Percentiles rank a stretch among this genome's conserved stretches.
phyloP scores from a whole-genome alignment of 345 rosid species.

The Hibiscus trionum region DNA sequence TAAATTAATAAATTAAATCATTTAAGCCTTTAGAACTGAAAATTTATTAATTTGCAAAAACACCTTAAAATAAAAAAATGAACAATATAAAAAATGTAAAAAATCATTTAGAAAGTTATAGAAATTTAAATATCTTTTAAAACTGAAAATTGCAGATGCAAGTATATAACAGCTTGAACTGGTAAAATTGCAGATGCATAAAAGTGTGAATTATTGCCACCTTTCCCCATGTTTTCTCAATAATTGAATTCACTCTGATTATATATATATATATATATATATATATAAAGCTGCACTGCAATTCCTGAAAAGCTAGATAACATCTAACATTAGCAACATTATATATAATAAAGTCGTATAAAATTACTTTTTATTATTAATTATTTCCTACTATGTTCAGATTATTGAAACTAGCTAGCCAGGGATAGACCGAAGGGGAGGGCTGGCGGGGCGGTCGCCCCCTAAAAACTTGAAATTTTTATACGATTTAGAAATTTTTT shows the following conservation, averaged over 20 bases:
- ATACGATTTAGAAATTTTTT: too few relatives aligned
- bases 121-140: too few relatives aligned
- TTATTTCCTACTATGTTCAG: background rate
- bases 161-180: background rate
- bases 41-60: too few relatives aligned
- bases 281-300: background rate
- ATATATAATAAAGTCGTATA: background rate
- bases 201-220: background rate
- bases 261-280: background rate
- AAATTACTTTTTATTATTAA: background rate
- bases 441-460: too few relatives aligned
- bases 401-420: background rate
- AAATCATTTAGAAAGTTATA: background rate
- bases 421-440: background rate
- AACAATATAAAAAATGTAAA: background rate
- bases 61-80: too few relatives aligned
- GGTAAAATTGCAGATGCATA: background rate
- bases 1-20: too few relatives aligned
- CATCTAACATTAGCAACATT: constrained; percentile 15
- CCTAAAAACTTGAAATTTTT: too few relatives aligned
- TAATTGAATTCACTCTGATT: constrained; percentile 6
- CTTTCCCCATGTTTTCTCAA: constrained; percentile 2
- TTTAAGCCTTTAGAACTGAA: too few relatives aligned
- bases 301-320: background rate
- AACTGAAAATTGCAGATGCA: background rate